A percentile compares a stretch with the other conserved stretches of the same genome.
Evolutionary conservation across 352 stramenopile genomes (phyloP).

Genomic region (Pythium aristosporum): DNA sequence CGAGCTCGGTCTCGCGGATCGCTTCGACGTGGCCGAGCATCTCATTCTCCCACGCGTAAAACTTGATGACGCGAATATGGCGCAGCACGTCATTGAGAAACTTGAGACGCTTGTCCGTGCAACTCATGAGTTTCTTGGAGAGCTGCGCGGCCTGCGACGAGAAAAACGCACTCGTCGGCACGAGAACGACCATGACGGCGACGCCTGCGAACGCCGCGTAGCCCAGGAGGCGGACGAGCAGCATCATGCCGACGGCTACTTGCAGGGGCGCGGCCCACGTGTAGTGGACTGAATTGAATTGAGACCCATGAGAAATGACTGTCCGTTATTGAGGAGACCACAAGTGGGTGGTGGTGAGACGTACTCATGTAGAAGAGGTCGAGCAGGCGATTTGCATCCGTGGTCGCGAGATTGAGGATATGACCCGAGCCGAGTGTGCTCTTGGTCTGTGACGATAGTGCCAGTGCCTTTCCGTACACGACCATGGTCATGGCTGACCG

Average conservation of each 20-base stretch:
- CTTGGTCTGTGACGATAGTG: conserved; percentile 57
- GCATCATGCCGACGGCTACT: conserved; percentile 46
- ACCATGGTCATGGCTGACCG: conserved; percentile 65
- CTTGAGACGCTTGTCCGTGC: conserved; percentile 54
- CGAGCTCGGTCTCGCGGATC: conserved; percentile 50
- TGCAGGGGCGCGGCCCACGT: conserved; percentile 62
- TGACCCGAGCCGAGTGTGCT: conserved; percentile 61
- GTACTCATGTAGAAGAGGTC: conserved; percentile 64
- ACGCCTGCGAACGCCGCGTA: conserved; percentile 54
- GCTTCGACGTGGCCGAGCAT: conserved; percentile 49
- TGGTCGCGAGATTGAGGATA: conserved; percentile 94
- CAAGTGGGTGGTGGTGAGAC: not conserved
- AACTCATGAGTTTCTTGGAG: conserved; percentile 43
- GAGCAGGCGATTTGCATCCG: conserved; percentile 91
- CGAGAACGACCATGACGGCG: conserved; percentile 52
- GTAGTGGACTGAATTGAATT: conserved; percentile 44
- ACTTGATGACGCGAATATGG: conserved; percentile 72
- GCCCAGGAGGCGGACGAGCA: conserved; percentile 56
- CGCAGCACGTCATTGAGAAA: conserved; percentile 59
- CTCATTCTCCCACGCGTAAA: conserved; percentile 72
- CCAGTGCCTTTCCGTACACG: conserved; percentile 60
- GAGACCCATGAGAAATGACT: not conserved
- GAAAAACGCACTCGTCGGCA: conserved; percentile 40
- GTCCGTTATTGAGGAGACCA: not conserved
- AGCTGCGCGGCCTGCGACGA: conserved; percentile 40